Conservation (phyloP, 805 yeast genomes). For the Cyberlindnera xishuangbannaensis region DNA sequence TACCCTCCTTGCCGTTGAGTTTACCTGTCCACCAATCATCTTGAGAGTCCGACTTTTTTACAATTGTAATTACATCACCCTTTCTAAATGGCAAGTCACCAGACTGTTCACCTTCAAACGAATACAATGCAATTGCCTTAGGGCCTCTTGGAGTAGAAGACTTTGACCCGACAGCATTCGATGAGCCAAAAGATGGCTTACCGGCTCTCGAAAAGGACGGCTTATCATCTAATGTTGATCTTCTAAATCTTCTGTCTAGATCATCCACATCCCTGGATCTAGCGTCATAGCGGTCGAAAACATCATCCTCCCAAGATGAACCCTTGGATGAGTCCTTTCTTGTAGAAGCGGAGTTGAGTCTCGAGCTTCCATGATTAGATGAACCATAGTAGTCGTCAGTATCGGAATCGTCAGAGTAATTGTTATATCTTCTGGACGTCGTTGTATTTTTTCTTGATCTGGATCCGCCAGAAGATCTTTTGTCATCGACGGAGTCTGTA, state of each 20-base stretch:
- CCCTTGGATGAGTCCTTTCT: conserved; percentile 20
- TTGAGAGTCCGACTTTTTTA: conserved; percentile 78
- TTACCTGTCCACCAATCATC: conserved; percentile 99
- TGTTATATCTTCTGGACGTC: conserved; percentile 19
- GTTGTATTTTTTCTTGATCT: too few relatives aligned
- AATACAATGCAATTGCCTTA: conserved; percentile 85
- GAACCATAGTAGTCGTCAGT: conserved; percentile 35
- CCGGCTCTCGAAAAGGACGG: conserved; percentile 39
- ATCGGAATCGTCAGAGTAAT: conserved; percentile 28
- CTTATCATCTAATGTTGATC: conserved; percentile 31
- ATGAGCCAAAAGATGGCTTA: conserved; percentile 35
- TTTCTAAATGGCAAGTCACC: conserved; percentile 91
- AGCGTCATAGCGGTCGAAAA: conserved; percentile 51
- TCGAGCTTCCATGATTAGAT: conserved; percentile 12
- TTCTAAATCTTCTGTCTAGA: conserved; percentile 34
- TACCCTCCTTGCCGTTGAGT: conserved; percentile 77
- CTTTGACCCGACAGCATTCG: too few relatives aligned
- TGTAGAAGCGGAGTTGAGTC: conserved; percentile 1
- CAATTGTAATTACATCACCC: conserved; percentile 87
- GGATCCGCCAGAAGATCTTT: conserved; percentile 21
- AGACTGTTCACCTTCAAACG: conserved; percentile 87
- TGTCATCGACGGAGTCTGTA: conserved; percentile 23
- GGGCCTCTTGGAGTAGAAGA: conserved; percentile 33
- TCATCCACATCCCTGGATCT: conserved; percentile 28
- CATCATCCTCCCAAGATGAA: conserved; percentile 83